Conservation (phyloP, 208 protist genomes). For the Trypanosoma rangeli region DNA sequence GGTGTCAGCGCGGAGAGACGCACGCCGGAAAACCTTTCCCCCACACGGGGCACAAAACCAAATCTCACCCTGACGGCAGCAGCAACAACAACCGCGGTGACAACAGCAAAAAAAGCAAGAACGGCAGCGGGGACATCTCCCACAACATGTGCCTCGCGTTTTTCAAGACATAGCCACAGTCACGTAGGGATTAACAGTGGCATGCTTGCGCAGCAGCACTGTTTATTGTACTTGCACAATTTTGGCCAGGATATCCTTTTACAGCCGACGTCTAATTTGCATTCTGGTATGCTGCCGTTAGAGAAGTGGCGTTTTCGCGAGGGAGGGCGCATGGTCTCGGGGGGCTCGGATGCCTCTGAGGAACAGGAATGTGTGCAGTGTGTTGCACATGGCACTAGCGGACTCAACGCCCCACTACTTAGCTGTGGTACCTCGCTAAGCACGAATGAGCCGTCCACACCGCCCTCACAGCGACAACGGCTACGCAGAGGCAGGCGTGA, state of each 20-base stretch:
- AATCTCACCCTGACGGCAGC: background rate
- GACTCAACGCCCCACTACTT: background rate
- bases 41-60: background rate
- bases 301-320: background rate
- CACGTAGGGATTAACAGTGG: background rate
- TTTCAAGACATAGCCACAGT: background rate
- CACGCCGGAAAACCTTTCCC: background rate
- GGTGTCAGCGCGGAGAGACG: no score
- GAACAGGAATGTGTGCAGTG: background rate
- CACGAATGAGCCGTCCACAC: background rate
- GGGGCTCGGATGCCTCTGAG: background rate
- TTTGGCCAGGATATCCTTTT: background rate
- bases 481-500: background rate
- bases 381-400: background rate
- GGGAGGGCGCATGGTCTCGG: background rate
- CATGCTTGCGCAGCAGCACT: background rate
- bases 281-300: background rate
- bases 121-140: background rate
- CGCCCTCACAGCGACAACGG: background rate
- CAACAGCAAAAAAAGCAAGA: no score
- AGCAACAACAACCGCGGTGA: background rate
- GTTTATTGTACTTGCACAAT: background rate
- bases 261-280: background rate
- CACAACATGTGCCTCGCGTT: background rate
- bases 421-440: background rate